These are phyloP conservation scores for Theileria annulata DNA, from an alignment of 169 alveolate genomes.

Conservation along the genomic window DNA sequence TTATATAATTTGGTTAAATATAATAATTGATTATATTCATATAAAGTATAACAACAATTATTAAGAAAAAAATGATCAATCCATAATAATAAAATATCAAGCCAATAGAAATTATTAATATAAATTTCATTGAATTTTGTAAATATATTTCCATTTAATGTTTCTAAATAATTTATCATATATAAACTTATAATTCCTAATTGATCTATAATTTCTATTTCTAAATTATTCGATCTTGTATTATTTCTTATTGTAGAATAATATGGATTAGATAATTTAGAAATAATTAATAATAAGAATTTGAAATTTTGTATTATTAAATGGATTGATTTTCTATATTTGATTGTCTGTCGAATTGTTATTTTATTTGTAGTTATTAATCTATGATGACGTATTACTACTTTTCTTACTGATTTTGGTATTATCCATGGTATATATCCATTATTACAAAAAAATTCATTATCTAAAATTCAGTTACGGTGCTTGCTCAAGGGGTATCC, in stretches of 20 bases:
- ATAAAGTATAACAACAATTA: conserved; percentile 35
- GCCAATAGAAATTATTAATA: conserved; percentile 63
- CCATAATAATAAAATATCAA: conserved; percentile 47
- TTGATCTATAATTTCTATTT: background rate
- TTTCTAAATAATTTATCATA: background rate
- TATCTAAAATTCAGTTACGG: no score
- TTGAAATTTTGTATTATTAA: conserved; percentile 52
- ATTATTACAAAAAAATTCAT: background rate
- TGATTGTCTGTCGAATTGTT: conserved; percentile 24
- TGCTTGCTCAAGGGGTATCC: no score
- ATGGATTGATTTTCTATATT: conserved; percentile 23
- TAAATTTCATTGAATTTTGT: conserved; percentile 20
- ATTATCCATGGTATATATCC: conserved; percentile 46
- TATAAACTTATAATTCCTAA: background rate
- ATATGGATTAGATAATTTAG: background rate
- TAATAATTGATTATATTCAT: conserved; percentile 34
- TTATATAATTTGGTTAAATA: background rate
- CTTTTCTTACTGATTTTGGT: conserved; percentile 18
- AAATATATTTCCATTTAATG: background rate
- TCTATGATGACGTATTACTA: conserved; percentile 28
- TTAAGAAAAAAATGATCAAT: conserved; percentile 40
- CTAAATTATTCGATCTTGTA: background rate
- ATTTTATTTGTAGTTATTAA: background rate
- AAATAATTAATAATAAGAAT: conserved; percentile 24
- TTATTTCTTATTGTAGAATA: background rate